Base-by-base conservation (phyloP, 768 basidiomycete species). In the Terana coerulea region DNA sequence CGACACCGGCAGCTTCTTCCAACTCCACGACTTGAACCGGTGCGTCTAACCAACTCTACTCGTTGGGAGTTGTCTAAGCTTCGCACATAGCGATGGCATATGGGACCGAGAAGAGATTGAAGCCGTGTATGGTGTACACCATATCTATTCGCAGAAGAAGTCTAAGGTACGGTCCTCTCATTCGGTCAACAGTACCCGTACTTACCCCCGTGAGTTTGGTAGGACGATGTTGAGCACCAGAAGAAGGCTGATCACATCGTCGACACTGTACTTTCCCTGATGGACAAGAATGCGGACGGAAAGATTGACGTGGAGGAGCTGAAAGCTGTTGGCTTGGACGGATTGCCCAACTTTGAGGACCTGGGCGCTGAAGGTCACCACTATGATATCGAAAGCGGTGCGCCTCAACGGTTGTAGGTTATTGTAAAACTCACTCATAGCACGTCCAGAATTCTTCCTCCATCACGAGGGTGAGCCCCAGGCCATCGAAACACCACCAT, bases 121-220 rank as follows among this genome's bases (percentile, higher is more conserved):
- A 68, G 93, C 94, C 17, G 83, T 99, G 33, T 99, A 99, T 59
- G 95, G 95, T 47, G 87, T 98, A 7, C 93, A 97, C 67, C 95
- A 98, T 62, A 77, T 92, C 51, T 91, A 87, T 65, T 88, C 86
- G 37, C 85, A 85, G 73, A 86, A 86, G 71, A 81, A 86, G 69
- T 89, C 84, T 28, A 85, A 82, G 76, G 88, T 79, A 51, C 22
- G 52, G 25, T 5, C 35, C 12, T n/a, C 21, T 11, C 7, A 26
- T 12, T 2, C 17, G 19, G 6, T 24, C 26, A 19, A 25, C 24
- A 33, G 24, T 21, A 4, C 25, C 17, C 1, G 26, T 28, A 5
- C 33, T 21, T 21, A 36, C 21, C 39, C 3, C 14, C 30, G 10
- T n/a, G n/a, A n/a, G n/a, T n/a, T n/a, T n/a, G n/a, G n/a, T 55